phyloP scores from a whole-genome alignment of 2,329 filamentous ascomycete species.

The Moelleriella libera region DNA sequence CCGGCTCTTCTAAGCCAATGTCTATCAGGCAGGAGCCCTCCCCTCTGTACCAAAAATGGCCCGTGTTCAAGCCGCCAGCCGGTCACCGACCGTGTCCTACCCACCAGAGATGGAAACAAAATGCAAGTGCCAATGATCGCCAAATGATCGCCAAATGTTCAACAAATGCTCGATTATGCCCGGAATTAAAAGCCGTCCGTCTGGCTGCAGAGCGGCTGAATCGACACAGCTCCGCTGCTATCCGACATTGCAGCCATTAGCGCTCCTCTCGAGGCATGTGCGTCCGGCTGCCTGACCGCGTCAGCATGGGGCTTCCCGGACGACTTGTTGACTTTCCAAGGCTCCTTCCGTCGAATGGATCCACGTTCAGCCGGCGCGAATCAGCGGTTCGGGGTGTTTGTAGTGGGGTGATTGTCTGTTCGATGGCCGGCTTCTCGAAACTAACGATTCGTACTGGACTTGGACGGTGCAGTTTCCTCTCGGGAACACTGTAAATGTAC shows the following conservation, averaged over 20 bases:
- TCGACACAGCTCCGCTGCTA: neutral
- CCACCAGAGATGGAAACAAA: too few species aligned
- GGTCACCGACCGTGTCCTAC: too few species aligned
- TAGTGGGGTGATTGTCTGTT: conserved; percentile 25
- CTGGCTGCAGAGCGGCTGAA: neutral
- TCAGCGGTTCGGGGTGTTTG: conserved; percentile 17
- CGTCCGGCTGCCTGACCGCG: conserved; percentile 22
- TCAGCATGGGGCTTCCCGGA: conserved; percentile 30
- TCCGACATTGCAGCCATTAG: neutral
- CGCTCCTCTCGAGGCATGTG: conserved; percentile 24
- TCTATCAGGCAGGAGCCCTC: too few species aligned
- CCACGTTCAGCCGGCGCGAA: conserved; percentile 18
- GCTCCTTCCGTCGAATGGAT: conserved; percentile 25
- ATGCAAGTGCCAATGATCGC: too few species aligned
- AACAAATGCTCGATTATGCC: too few species aligned
- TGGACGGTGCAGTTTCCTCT: conserved; percentile 41
- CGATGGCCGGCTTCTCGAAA: conserved; percentile 62
- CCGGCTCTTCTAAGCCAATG: too few species aligned
- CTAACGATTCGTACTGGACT: conserved; percentile 54
- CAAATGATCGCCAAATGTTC: too few species aligned
- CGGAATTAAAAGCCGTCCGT: neutral
- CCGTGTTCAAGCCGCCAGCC: too few species aligned
- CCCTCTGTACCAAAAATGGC: too few species aligned
- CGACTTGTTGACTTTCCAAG: conserved; percentile 29
- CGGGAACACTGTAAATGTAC: conserved; percentile 66